phyloP scores from a whole-genome alignment of 805 yeast species.

The Wickerhamiella kazuoi region DNA sequence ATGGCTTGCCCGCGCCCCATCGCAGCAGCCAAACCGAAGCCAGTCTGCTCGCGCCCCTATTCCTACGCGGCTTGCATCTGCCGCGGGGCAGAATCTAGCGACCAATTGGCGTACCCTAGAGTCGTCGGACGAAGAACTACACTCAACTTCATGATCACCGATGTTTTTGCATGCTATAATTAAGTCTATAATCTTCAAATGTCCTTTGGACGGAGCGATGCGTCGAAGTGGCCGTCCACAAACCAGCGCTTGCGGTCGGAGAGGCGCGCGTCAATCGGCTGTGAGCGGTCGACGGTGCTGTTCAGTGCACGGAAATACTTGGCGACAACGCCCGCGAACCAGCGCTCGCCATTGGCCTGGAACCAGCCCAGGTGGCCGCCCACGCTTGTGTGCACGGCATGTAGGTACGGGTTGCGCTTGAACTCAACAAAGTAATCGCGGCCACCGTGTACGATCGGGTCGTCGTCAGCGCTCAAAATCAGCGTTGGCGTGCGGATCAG shows the following conservation, averaged over 20 bases:
- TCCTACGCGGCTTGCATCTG: neutral
- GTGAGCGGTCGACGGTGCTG: slow-evolving; percentile 13
- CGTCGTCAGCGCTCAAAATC: slow-evolving; percentile 50
- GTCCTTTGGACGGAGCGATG: neutral
- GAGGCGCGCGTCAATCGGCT: slow-evolving; percentile 4
- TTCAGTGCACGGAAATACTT: slow-evolving; percentile 25
- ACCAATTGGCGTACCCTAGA: neutral
- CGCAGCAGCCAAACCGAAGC: neutral
- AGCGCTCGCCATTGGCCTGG: slow-evolving; percentile 38
- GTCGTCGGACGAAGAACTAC: neutral
- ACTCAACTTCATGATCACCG: neutral
- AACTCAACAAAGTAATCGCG: slow-evolving; percentile 37
- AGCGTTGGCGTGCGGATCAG: slow-evolving; percentile 45
- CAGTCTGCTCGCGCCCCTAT: neutral
- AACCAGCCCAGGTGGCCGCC: slow-evolving; percentile 86
- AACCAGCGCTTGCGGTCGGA: slow-evolving; percentile 2
- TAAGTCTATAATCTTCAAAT: neutral
- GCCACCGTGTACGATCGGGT: slow-evolving; percentile 46
- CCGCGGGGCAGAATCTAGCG: neutral
- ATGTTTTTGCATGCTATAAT: neutral
- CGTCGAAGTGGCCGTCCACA: slow-evolving; percentile 2
- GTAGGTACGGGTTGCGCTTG: slow-evolving; percentile 38
- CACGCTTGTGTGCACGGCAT: slow-evolving; percentile 38
- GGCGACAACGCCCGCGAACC: slow-evolving; percentile 42
- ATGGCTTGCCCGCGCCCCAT: neutral